A percentile compares a stretch with the other conserved stretches of the same genome.
phyloP scores from a whole-genome alignment of 441 rosid genomes.

The Populus tomentosa region DNA sequence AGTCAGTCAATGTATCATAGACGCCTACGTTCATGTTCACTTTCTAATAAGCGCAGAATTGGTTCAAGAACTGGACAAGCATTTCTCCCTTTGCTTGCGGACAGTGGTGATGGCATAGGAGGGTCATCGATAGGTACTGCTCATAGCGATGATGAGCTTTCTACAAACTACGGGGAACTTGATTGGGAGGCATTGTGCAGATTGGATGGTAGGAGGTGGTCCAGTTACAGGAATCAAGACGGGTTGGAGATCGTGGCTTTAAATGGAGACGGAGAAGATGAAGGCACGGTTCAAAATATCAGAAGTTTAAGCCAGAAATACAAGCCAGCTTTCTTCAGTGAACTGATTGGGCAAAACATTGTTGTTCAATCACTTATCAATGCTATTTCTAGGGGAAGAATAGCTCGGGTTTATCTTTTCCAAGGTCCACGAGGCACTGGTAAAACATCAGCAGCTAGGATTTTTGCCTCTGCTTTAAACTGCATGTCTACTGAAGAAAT shows the following conservation, averaged over 20 bases:
- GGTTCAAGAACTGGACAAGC: constrained; percentile 71
- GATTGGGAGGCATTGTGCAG: constrained; percentile 96
- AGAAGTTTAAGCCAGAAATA: constrained; percentile 89
- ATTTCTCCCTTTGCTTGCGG: constrained; percentile 73
- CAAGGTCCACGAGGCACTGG: constrained; percentile 99
- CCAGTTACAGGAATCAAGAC: constrained; percentile 85
- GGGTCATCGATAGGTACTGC: constrained; percentile 81
- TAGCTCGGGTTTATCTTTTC: constrained; percentile 91
- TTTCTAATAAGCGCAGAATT: constrained; percentile 43
- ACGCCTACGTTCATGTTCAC: constrained; percentile 45
- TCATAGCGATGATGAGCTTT: constrained; percentile 84
- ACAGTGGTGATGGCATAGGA: constrained; percentile 57
- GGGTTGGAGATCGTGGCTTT: constrained; percentile 60
- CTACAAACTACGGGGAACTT: constrained; percentile 86
- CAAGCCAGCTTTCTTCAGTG: constrained; percentile 77
- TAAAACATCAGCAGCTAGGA: constrained; percentile 83
- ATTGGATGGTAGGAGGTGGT: constrained; percentile 98
- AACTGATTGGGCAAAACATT: constrained; percentile 85
- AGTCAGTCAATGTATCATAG: constrained; percentile 57
- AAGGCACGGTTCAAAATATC: constrained; percentile 55
- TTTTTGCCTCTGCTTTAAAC: constrained; percentile 84
- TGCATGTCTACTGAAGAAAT: constrained; percentile 58
- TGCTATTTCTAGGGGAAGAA: constrained; percentile 73
- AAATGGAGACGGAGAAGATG: constrained; percentile 67
- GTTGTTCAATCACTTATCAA: constrained; percentile 81